These are phyloP conservation scores for Vitis hybrid DNA, from an alignment of 177 flowering plant species.

Conservation along the genomic window DNA sequence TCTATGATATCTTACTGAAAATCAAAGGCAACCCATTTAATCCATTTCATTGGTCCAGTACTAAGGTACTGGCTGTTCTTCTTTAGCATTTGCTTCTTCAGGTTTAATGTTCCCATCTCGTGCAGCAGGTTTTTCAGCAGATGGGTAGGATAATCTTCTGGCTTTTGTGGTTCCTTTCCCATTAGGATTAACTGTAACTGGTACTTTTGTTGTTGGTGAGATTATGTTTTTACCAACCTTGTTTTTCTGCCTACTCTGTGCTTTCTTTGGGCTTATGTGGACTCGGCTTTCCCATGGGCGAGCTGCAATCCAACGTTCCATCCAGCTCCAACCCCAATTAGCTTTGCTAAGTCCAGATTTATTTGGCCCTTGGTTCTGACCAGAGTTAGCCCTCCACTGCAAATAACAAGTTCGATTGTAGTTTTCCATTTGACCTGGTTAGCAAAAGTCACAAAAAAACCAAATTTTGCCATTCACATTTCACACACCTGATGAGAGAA, in stretches of 20 bases:
- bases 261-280: conserved; percentile 48
- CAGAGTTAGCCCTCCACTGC: conserved; percentile 92
- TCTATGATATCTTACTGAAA: not conserved
- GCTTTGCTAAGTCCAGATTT: conserved; percentile 62
- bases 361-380: conserved; percentile 36
- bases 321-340: conserved; percentile 99
- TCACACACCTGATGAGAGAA: conserved; percentile 88
- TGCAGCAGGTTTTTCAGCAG: conserved; percentile 34
- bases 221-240: conserved; percentile 35
- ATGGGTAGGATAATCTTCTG: conserved; percentile 43
- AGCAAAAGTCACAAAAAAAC: not conserved
- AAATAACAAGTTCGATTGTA: conserved; percentile 12
- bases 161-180: conserved; percentile 40
- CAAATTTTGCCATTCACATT: not conserved
- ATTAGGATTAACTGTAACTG: conserved; percentile 40
- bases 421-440: not conserved
- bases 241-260: conserved; percentile 26
- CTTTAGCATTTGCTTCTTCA: conserved; percentile 20
- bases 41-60: not conserved
- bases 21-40: not conserved
- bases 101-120: conserved; percentile 20
- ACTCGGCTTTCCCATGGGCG: conserved; percentile 92
- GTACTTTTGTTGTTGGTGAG: conserved; percentile 30
- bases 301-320: conserved; percentile 91
- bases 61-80: conserved; percentile 17